These are phyloP conservation scores for Sphaceloma murrayae DNA, from an alignment of 2,329 filamentous ascomycete genomes.

Conservation along the genomic window DNA sequence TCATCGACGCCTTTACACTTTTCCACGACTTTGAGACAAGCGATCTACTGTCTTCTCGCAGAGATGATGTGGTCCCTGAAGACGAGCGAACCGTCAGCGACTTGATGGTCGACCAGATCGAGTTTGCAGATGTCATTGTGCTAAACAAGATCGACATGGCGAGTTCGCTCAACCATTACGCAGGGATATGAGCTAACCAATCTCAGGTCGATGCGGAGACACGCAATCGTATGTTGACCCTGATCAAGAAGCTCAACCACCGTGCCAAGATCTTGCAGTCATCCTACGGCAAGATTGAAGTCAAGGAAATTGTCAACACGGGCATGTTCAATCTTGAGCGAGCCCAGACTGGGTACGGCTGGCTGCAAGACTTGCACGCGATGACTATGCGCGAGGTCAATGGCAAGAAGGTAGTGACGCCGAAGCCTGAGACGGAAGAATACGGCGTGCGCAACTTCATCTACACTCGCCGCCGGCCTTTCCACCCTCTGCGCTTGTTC, in stretches of 20 bases:
- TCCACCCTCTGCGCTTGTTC: constrained; percentile 35
- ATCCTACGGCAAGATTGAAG: constrained; percentile 34
- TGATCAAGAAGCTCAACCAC: constrained; percentile 56
- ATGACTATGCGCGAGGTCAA: constrained; percentile 54
- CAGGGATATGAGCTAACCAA: background rate
- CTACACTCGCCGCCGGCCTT: constrained; percentile 47
- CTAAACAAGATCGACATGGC: constrained; percentile 49
- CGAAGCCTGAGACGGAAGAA: constrained; percentile 63
- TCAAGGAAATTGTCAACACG: constrained; percentile 56
- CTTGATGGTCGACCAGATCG: constrained; percentile 67
- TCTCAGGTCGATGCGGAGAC: constrained; percentile 40
- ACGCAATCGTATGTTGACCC: constrained; percentile 36
- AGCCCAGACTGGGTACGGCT: constrained; percentile 56
- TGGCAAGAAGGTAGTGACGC: constrained; percentile 47
- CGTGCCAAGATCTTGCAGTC: constrained; percentile 55
- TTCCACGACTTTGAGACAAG: constrained; percentile 62
- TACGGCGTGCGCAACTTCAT: constrained; percentile 65
- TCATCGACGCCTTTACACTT: constrained; percentile 64
- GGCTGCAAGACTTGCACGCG: constrained; percentile 60
- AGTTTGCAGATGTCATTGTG: constrained; percentile 65
- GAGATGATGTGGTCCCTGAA: constrained; percentile 50
- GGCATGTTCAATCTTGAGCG: constrained; percentile 55
- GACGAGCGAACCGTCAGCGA: constrained; percentile 67
- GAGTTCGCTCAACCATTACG: background rate
- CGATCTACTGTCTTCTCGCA: constrained; percentile 56